phyloP scores from a whole-genome alignment of 108 stramenopile species.

The Conticribra guillardii region DNA sequence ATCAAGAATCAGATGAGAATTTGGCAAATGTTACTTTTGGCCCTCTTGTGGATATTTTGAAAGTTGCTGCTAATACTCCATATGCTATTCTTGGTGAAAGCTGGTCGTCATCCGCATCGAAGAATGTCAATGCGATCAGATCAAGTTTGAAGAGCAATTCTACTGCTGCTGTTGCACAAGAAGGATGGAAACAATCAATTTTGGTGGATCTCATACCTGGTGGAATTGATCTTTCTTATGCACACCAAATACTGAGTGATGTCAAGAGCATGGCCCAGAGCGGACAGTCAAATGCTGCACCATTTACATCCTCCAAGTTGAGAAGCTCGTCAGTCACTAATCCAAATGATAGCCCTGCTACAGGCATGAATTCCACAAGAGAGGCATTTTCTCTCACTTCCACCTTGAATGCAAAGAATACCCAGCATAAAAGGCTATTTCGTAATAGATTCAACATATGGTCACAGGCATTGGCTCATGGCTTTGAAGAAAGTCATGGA shows the following conservation, averaged over 20 bases:
- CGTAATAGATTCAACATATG: slow-evolving; percentile 13
- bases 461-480: slow-evolving; percentile 33
- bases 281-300: too few relatives aligned
- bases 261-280: slow-evolving; percentile 42
- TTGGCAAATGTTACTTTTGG: slow-evolving; percentile 15
- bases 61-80: slow-evolving; percentile 27
- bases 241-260: slow-evolving; percentile 16
- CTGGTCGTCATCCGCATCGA: slow-evolving; percentile 12
- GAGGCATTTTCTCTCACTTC: slow-evolving; percentile 48
- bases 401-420: not conserved
- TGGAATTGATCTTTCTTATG: not conserved
- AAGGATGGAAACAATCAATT: slow-evolving; percentile 28
- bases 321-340: too few relatives aligned
- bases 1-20: not conserved
- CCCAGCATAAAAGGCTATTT: not conserved
- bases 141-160: slow-evolving; percentile 1
- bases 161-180: not conserved
- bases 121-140: not conserved
- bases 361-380: slow-evolving; percentile 9
- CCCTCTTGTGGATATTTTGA: slow-evolving; percentile 46
- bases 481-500: slow-evolving; percentile 33
- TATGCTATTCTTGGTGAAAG: slow-evolving; percentile 20
- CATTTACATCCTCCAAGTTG: slow-evolving; percentile 2
- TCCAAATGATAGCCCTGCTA: not conserved
- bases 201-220: slow-evolving; percentile 39